A percentile compares a stretch with the other conserved stretches of the same genome.
Evolutionary conservation across 2,329 filamentous ascomycete species (phyloP).

Genomic region (Colletotrichum sansevieriae): DNA sequence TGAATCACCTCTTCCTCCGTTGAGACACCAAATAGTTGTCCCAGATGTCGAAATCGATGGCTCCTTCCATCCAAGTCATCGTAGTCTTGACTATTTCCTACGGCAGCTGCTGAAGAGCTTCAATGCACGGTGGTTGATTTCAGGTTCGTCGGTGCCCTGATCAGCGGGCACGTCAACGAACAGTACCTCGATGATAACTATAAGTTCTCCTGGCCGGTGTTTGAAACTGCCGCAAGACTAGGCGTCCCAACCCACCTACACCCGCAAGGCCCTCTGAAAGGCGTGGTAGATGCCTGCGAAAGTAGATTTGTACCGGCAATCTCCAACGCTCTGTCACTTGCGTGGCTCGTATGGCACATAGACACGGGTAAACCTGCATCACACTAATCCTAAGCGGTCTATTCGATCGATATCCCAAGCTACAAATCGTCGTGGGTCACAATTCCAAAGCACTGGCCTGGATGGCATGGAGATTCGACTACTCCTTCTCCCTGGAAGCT

Average conservation of each 20-base stretch:
- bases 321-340: background rate
- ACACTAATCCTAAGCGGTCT: no score
- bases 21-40: no score
- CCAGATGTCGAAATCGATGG: no score
- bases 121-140: fast-evolving
- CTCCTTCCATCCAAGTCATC: no score
- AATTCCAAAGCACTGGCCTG: background rate
- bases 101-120: fast-evolving
- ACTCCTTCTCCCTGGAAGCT: no score
- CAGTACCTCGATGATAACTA: background rate
- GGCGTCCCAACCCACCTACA: background rate
- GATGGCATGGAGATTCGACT: no score
- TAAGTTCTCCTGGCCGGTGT: background rate
- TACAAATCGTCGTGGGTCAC: background rate
- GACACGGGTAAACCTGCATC: no score
- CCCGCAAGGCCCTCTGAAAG: background rate
- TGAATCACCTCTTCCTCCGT: no score
- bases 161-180: background rate
- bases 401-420: no score
- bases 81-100: no score
- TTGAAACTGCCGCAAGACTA: background rate
- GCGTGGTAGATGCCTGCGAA: background rate
- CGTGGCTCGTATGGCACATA: fast-evolving
- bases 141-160: background rate
- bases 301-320: background rate